phyloP scores from a whole-genome alignment of 2,329 filamentous ascomycete genomes.

The Cladorrhinum sp. region DNA sequence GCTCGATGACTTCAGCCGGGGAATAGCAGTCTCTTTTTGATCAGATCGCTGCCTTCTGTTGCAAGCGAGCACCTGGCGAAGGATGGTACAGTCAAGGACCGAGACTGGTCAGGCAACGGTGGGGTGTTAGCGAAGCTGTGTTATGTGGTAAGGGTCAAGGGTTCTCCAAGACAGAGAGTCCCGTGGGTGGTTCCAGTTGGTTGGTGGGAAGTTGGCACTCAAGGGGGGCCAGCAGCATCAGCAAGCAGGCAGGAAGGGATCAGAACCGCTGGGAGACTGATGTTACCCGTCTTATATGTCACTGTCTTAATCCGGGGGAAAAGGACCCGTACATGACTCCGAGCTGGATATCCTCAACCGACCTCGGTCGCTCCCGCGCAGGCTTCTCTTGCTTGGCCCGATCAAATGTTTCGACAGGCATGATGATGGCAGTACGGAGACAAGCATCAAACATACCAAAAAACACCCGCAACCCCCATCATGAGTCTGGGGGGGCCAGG shows the following conservation, averaged over 20 bases:
- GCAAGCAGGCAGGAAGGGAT: slow-evolving; percentile 7
- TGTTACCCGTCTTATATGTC: slow-evolving; percentile 29
- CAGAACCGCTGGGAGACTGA: slow-evolving; percentile 21
- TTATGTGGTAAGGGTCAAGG: slow-evolving; percentile 31
- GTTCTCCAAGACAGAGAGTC: slow-evolving; percentile 23
- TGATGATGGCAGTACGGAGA: slow-evolving; percentile 42
- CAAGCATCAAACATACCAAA: slow-evolving; percentile 45
- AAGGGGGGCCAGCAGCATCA: not conserved
- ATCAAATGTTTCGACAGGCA: slow-evolving; percentile 39
- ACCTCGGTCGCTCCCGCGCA: slow-evolving; percentile 17
- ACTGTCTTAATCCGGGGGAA: slow-evolving; percentile 21
- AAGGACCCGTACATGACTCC: slow-evolving; percentile 15
- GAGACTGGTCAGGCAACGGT: slow-evolving; percentile 24
- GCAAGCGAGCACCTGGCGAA: slow-evolving; percentile 24
- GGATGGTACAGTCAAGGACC: slow-evolving; percentile 22
- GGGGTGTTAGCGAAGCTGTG: slow-evolving; percentile 29
- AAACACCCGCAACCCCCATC: slow-evolving; percentile 13
- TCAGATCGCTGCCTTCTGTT: slow-evolving; percentile 18
- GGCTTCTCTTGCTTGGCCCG: slow-evolving; percentile 26
- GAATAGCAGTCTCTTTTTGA: slow-evolving; percentile 20
- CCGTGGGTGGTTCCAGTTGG: slow-evolving; percentile 20
- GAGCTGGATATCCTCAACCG: slow-evolving; percentile 12
- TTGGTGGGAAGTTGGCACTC: slow-evolving; percentile 19
- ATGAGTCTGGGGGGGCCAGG: slow-evolving; percentile 6
- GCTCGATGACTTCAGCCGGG: slow-evolving; percentile 29